phyloP scores from a whole-genome alignment of 2,329 filamentous ascomycete genomes.

The Hypomyces perniciosus region DNA sequence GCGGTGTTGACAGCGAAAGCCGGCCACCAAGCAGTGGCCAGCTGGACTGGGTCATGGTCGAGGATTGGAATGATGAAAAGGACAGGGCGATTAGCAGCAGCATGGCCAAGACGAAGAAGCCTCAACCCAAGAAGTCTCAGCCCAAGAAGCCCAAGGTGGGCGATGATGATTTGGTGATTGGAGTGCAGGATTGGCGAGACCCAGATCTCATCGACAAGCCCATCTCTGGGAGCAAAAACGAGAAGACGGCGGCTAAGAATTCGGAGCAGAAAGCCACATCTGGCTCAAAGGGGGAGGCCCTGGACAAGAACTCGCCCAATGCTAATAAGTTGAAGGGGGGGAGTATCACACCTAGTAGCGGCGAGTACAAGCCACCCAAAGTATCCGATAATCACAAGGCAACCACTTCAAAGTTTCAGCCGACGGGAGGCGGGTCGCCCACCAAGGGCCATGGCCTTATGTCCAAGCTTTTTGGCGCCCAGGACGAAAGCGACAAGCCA shows the following conservation, averaged over 20 bases:
- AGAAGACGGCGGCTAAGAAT: constrained; percentile 8
- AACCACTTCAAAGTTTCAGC: neutral
- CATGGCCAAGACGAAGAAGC: constrained; percentile 23
- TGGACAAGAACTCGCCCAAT: constrained; percentile 5
- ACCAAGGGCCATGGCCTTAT: constrained; percentile 38
- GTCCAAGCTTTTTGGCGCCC: constrained; percentile 44
- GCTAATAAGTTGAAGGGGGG: constrained; percentile 49
- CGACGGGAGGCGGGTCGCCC: constrained; percentile 4
- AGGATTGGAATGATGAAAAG: constrained; percentile 58
- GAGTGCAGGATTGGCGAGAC: constrained; percentile 83
- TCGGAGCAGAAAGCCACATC: constrained; percentile 2
- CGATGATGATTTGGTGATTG: constrained; percentile 62
- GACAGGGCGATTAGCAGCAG: constrained; percentile 38
- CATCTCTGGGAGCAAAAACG: neutral
- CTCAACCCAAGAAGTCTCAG: neutral
- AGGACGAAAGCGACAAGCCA: constrained; percentile 21
- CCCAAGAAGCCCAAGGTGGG: constrained; percentile 11
- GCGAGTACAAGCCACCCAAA: constrained; percentile 50
- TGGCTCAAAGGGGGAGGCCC: constrained; percentile 4
- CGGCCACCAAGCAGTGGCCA: constrained; percentile 68
- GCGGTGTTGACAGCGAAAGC: constrained; percentile 43
- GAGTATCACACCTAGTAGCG: constrained; percentile 66
- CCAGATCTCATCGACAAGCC: constrained; percentile 46
- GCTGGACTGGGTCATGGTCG: constrained; percentile 65
- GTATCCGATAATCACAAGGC: constrained; percentile 6